These are phyloP conservation scores for Yamadazyma trypodendri DNA, from an alignment of 1,139 yeast genomes.

Conservation along the genomic window DNA sequence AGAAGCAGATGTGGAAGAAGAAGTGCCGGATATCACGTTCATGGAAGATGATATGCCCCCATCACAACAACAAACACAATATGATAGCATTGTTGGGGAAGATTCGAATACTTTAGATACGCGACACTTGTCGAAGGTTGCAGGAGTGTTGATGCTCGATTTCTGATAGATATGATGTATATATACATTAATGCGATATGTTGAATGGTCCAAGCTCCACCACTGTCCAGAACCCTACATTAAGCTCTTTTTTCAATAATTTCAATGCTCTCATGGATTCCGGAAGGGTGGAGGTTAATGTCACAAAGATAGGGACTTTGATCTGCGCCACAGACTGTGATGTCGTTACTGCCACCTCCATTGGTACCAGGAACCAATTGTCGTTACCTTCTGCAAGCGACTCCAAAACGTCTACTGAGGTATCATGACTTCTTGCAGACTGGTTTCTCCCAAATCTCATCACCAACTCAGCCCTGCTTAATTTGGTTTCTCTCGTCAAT, in stretches of 20 bases:
- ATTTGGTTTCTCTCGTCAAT: conserved; percentile 28
- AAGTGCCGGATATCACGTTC: conserved; percentile 21
- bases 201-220: conserved; percentile 6
- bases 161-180: conserved; percentile 27
- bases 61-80: conserved; percentile 9
- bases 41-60: conserved; percentile 13
- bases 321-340: conserved; percentile 8
- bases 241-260: conserved; percentile 21
- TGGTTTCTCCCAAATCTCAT: conserved; percentile 24
- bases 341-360: conserved; percentile 16
- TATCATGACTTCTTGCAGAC: conserved; percentile 13
- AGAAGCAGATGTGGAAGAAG: conserved; percentile 17
- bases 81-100: conserved; percentile 8
- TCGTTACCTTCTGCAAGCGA: conserved; percentile 24
- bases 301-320: conserved; percentile 31
- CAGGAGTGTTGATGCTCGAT: conserved; percentile 58
- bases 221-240: conserved; percentile 36
- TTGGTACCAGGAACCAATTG: conserved; percentile 39
- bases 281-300: conserved; percentile 26
- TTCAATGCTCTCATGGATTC: conserved; percentile 18
- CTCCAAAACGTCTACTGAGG: conserved; percentile 19
- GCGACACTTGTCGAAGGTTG: conserved; percentile 50
- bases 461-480: conserved; percentile 32
- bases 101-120: conserved; percentile 39
- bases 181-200: neutral